Evolutionary conservation across 306 rosid species (phyloP).

Genomic region (Prunus mume): DNA sequence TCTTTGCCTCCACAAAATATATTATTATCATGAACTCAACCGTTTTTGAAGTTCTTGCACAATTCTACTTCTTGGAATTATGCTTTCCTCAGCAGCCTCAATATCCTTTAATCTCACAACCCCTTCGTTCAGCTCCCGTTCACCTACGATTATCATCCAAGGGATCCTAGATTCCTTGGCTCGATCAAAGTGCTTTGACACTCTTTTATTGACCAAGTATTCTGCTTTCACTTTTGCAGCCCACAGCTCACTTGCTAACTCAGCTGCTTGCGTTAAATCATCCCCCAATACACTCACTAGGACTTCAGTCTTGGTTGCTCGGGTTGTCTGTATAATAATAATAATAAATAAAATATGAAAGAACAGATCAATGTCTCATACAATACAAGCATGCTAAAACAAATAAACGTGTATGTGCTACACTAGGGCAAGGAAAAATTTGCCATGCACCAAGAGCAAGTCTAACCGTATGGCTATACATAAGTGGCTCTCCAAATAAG

Average conservation of each 20-base stretch:
- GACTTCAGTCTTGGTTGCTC: slow-evolving; percentile 82
- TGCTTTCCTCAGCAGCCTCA: slow-evolving; percentile 36
- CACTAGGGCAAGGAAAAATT: not conserved
- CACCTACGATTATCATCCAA: slow-evolving; percentile 81
- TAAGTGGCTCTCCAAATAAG: not conserved
- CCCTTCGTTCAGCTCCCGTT: slow-evolving; percentile 65
- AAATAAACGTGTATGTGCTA: not conserved
- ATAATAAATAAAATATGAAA: not conserved
- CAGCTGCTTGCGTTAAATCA: slow-evolving; percentile 62
- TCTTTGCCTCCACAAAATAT: not conserved
- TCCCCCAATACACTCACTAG: slow-evolving; percentile 75
- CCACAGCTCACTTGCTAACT: slow-evolving; percentile 80
- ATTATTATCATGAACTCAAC: slow-evolving; percentile 28
- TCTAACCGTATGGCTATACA: not conserved
- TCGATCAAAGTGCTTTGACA: slow-evolving; percentile 63
- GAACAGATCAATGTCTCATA: not conserved
- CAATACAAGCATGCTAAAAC: not conserved
- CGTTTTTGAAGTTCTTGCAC: slow-evolving; percentile 62
- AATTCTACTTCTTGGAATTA: slow-evolving; percentile 42
- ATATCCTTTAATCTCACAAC: slow-evolving; percentile 55
- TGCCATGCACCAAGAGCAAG: not conserved
- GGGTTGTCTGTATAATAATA: slow-evolving; percentile 45
- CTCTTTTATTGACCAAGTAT: slow-evolving; percentile 57
- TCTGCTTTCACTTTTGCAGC: slow-evolving; percentile 56
- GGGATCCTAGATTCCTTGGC: slow-evolving; percentile 77